phyloP scores from a whole-genome alignment of 805 yeast species.

The Lipomyces spencermartinsiae region DNA sequence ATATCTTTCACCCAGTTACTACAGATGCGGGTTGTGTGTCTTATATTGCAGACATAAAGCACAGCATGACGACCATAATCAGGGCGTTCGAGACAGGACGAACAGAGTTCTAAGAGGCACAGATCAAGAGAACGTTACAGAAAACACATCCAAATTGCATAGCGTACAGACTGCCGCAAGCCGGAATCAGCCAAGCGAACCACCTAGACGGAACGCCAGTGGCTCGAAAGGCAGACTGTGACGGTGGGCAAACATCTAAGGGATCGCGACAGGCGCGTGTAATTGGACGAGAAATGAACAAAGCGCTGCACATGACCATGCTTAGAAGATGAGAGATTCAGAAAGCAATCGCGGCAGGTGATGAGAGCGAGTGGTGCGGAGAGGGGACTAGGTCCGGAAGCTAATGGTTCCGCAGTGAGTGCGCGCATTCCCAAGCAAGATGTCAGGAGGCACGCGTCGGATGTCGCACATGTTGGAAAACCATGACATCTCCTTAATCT shows the following conservation, averaged over 20 bases:
- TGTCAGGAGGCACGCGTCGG: too few species aligned
- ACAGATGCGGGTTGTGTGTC: background rate
- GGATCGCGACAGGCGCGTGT: background rate
- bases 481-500: too few species aligned
- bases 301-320: background rate
- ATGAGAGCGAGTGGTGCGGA: background rate
- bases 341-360: background rate
- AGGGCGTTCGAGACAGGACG: background rate
- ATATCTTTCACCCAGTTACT: background rate
- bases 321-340: background rate
- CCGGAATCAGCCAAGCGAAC: background rate
- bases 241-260: background rate
- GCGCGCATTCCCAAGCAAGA: too few species aligned
- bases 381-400: background rate
- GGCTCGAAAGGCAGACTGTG: background rate
- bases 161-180: background rate
- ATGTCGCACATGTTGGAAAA: too few species aligned
- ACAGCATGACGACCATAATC: background rate
- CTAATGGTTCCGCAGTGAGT: background rate
- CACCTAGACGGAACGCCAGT: background rate
- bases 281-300: background rate
- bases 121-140: background rate
- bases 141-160: background rate
- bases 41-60: background rate
- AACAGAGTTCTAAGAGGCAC: background rate